Base-by-base conservation (phyloP, 2,329 filamentous ascomycete genomes). In the Scopulariopsis brevicaulis region DNA sequence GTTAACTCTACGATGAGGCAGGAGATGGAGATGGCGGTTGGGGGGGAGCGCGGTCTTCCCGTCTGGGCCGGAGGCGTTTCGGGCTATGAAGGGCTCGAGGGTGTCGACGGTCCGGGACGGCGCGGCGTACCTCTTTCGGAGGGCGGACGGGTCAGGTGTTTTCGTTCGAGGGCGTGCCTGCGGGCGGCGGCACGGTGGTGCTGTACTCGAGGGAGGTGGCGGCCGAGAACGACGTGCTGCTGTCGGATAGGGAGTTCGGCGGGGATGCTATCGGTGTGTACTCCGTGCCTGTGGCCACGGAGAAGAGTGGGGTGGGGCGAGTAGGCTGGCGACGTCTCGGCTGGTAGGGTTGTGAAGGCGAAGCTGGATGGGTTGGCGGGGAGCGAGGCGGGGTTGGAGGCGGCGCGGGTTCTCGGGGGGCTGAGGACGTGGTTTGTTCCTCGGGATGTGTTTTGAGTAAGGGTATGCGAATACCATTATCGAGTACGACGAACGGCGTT, bases 181-280 rank as follows among this genome's bases (percentile, higher is more conserved):
- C 3, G 54, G 61, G 20, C 46, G 34, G 56, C 32, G 63, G 53
- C 63, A 62, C 20, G 4, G 14, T 25, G 62, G 64, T 53, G 66
- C 69, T 87, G 51, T 90, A 87, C 67, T 72, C 69, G 59, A 74
- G 85, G 22, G 74, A 80, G 54, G 79, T 87, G 28, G 67, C 70
- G 32, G 80, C 81, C 4, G 69, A 74, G 2, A 85, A 86, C 65
- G 73, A 76, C 54, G 79, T 75, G 0, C 66, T 85, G 20, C 66
- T 77, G 4, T 66, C 67, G 24, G 81, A 85, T 67, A 62, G 72
- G 14, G 74, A 78, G 24, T 48, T 51, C 43, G 48, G 32, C 32
- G 48, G 32, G 4, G 40, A 35, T 5, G 10, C 25, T 2, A 11
- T 24, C 24, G 48, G 52, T 2, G 14, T 34, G 51, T 28, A 50